Evolutionary conservation across 768 basidiomycete genomes (phyloP).

Genomic region (Mrakia gelida): DNA sequence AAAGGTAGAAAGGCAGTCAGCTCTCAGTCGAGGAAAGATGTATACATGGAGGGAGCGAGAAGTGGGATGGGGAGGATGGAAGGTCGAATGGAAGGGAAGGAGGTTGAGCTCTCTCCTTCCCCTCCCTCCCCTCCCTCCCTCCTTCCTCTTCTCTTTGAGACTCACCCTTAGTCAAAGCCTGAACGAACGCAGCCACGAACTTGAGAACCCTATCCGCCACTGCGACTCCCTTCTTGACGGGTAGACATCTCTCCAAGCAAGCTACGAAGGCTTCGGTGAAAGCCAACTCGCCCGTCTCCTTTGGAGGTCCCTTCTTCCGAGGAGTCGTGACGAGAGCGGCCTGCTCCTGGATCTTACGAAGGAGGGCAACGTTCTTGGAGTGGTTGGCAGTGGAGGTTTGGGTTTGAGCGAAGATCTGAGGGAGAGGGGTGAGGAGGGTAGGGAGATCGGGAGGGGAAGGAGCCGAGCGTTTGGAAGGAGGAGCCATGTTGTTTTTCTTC

Average conservation of each 20-base stretch:
- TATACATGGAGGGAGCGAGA: background rate
- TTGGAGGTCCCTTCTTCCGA: constrained; percentile 50
- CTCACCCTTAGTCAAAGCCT: constrained; percentile 70
- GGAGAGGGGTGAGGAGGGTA: constrained; percentile 45
- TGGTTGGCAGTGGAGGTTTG: constrained; percentile 73
- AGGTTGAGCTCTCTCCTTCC: background rate
- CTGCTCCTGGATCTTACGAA: constrained; percentile 59
- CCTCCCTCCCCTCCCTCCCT: background rate
- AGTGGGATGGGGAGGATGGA: background rate
- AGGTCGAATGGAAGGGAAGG: background rate
- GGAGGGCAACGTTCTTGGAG: constrained; percentile 77
- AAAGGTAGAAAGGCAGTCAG: background rate
- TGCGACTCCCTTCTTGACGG: constrained; percentile 71
- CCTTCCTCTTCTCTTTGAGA: background rate
- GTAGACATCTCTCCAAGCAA: constrained; percentile 59
- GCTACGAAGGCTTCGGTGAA: constrained; percentile 66
- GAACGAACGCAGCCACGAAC: constrained; percentile 74
- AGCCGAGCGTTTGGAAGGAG: background rate
- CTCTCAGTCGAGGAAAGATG: background rate
- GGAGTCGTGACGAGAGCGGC: constrained; percentile 43
- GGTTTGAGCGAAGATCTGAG: constrained; percentile 73
- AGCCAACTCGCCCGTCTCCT: constrained; percentile 66
- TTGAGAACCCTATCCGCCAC: constrained; percentile 74
- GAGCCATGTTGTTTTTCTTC: background rate
- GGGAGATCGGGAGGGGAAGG: constrained; percentile 32